Evolutionary conservation across 192 early-diverging fungal species (phyloP), one percentile per base, ranked within the genome.

Genomic region (Entomortierella beljakovae): DNA sequence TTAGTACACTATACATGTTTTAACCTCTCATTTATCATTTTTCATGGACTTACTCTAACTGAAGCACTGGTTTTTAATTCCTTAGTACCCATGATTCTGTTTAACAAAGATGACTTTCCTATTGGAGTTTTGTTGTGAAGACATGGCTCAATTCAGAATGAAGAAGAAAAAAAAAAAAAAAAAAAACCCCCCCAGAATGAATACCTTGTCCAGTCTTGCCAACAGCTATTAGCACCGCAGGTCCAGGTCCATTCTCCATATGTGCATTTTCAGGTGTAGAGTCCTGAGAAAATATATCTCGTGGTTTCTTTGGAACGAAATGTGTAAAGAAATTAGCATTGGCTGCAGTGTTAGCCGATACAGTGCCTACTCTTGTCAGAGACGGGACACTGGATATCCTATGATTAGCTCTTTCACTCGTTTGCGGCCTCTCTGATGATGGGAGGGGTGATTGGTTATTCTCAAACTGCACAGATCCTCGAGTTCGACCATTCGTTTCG

Each of bases 171-270:
- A 28, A 34, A 20, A 57, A 57, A 34, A 8, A 57, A 18, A n/a
- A 37, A 35, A 33, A 37, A 20, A 42, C 46, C 35, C n/a, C n/a
- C n/a, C n/a, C n/a, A n/a, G n/a, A n/a, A n/a, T n/a, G n/a, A n/a
- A n/a, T 63, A 20, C 61, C 61, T 60, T 76, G 73, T 7, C 73
- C 73, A 52, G 73, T 76, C 35, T 76, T 76, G 48, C 73, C 73
- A 58, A 76, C 57, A 35, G 73, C 73, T 25, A 76, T 55, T 16
- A 76, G 50, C 3, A 76, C 65, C 4, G 62, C 73, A 6, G 73
- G 73, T 40, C 73, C 73, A 13, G 73, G 57, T 33, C 73, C 73
- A 28, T 63, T 60, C 33, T 62, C 73, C 8, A 76, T 66, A 63
- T 76, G 73, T 5, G 65, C 51, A 6, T 35, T 35, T 48, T 68